Conservation (phyloP, 306 rosid species). For the Pterocarpus macrocarpus region DNA sequence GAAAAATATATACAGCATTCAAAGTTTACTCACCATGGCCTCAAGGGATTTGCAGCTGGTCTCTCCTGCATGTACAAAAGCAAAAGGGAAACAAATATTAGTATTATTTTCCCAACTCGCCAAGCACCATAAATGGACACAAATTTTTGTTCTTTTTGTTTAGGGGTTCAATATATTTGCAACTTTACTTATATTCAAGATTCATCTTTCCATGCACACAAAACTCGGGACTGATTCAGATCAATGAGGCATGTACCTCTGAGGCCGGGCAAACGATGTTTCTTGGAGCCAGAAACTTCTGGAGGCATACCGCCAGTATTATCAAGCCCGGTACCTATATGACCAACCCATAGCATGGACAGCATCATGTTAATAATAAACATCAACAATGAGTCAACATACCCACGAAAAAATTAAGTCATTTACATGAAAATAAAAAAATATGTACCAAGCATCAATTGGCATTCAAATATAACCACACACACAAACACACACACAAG, state of each 20-base stretch:
- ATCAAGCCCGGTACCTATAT: conserved; percentile 59
- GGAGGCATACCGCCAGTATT: conserved; percentile 53
- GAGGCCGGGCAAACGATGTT: conserved; percentile 63
- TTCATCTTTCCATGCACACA: background rate
- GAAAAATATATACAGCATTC: background rate
- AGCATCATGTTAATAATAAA: background rate
- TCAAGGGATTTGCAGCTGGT: conserved; percentile 77
- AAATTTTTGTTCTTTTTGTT: background rate
- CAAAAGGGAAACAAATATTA: conserved; percentile 1
- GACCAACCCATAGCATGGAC: background rate
- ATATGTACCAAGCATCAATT: background rate
- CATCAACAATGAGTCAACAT: background rate
- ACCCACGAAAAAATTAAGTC: background rate
- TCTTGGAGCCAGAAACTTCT: conserved; percentile 59
- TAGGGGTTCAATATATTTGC: background rate
- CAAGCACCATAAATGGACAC: conserved; percentile 1
- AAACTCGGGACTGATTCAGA: background rate
- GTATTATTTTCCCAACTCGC: background rate
- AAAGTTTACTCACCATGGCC: conserved; percentile 70
- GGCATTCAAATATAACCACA: too few relatives aligned
- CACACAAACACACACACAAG: background rate
- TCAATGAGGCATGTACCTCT: conserved; percentile 53
- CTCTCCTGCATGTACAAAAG: conserved; percentile 67
- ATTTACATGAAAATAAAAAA: background rate
- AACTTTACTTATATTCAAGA: conserved; percentile 4